These are phyloP conservation scores for Glutinoglossum americanum DNA, from an alignment of 495 filamentous ascomycete species.

Conservation along the genomic window DNA sequence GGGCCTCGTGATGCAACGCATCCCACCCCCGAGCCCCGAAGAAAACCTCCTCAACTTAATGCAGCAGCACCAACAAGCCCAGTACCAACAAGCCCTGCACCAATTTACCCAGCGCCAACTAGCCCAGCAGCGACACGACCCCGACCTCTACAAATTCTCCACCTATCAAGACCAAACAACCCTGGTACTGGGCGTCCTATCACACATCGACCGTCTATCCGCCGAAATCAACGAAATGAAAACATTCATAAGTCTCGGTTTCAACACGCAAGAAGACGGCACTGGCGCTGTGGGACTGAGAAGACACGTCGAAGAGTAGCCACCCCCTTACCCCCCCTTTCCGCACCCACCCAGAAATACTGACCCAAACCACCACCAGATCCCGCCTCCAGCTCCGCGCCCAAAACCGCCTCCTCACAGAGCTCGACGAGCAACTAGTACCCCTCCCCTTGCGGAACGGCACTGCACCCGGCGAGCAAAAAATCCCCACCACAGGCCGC, in stretches of 20 bases:
- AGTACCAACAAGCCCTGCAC: background rate
- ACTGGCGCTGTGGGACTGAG: background rate
- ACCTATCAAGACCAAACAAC: constrained; percentile 12
- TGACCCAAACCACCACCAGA: background rate
- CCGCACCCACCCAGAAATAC: background rate
- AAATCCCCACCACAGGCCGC: constrained; percentile 7
- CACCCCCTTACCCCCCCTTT: background rate
- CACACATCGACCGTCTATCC: constrained; percentile 10
- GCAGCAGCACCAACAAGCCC: too few relatives aligned
- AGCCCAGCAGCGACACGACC: too few relatives aligned
- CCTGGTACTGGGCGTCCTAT: constrained; percentile 12
- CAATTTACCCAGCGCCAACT: background rate
- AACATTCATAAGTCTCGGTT: constrained; percentile 11
- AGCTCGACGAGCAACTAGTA: constrained; percentile 10
- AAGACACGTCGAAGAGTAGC: background rate
- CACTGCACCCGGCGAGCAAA: constrained; percentile 8
- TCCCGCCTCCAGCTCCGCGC: constrained; percentile 10
- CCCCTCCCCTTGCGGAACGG: constrained; percentile 8
- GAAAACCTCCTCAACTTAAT: too few relatives aligned
- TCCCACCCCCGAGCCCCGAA: too few relatives aligned
- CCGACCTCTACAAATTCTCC: constrained; percentile 4
- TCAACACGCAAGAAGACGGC: constrained; percentile 1
- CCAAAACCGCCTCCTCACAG: constrained; percentile 10
- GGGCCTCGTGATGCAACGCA: too few relatives aligned
- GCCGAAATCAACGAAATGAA: constrained; percentile 10